phyloP scores from a whole-genome alignment of 2,329 filamentous ascomycete species.

The Fusarium camptoceras region DNA sequence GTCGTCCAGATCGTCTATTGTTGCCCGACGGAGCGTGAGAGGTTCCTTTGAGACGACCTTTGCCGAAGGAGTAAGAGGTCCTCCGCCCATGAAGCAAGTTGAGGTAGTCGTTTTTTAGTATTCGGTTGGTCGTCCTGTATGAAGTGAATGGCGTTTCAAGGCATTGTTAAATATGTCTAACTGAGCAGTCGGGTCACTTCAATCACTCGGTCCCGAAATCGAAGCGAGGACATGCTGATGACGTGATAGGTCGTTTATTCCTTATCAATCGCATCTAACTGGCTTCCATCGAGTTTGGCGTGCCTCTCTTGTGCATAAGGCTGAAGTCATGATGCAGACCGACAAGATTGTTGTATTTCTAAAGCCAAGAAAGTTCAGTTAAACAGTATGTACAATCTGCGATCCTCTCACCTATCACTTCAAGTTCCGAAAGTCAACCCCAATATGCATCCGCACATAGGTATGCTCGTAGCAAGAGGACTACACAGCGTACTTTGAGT shows the following conservation, averaged over 20 bases:
- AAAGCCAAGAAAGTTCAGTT: no score
- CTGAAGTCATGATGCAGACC: background rate
- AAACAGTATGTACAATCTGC: rapidly evolving
- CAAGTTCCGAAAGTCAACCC: background rate
- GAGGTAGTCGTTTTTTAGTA: rapidly evolving
- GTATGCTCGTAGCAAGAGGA: rapidly evolving
- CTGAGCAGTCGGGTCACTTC: background rate
- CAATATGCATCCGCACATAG: no score
- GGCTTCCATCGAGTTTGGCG: rapidly evolving
- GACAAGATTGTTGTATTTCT: background rate
- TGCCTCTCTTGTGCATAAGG: background rate
- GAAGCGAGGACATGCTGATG: background rate
- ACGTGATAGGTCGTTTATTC: background rate
- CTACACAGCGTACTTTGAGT: rapidly evolving
- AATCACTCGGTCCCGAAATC: background rate
- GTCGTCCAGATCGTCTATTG: background rate
- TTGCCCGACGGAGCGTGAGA: background rate
- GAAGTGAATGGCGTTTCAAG: rapidly evolving
- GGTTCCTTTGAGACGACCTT: background rate
- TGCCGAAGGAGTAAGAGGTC: background rate
- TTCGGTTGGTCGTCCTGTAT: background rate
- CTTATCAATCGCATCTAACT: background rate
- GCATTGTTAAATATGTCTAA: rapidly evolving
- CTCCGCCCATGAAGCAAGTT: background rate
- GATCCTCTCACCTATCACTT: background rate